Base-by-base conservation (phyloP, 345 rosid species). In the Cardiospermum halicacabum region DNA sequence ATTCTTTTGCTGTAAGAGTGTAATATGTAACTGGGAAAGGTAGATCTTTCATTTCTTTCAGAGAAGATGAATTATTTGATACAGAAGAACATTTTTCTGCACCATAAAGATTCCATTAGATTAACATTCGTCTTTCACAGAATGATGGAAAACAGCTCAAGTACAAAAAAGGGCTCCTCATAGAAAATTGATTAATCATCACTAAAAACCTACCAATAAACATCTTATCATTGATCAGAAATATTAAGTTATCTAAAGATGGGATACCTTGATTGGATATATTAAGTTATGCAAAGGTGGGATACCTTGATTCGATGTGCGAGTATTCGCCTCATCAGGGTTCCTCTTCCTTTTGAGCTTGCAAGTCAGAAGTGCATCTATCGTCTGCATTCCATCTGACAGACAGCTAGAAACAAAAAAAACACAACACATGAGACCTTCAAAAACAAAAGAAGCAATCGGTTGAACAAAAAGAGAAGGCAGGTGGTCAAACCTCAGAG, bases 301-400 rank as follows among this genome's bases (percentile, higher is more conserved):
- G 9, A n/a, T 70, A 92, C 98, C 96, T 87, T 77, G 70, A 68
- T 58, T 78, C 56, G 76, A 67, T 61, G 66, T 71, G 65, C 68
- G 77, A 54, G 51, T 62, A 16, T n/a, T n/a, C n/a, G n/a, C n/a
- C n/a, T 71, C 81, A 60, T 60, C 63, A 49, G 34, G 77, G 55
- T 60, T 67, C 77, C 87, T 84, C 80, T 88, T 91, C 75, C 82
- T 84, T 81, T 85, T 89, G 65, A 62, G 64, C 76, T 73, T 85
- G 87, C 96, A 84, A 5, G 96, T 89, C 77, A 94, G 82, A 53
- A 94, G 78, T 7, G 95, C 81, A 32, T 94, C 95, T 54, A 94
- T 69, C 0, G 96, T 91, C 74, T 76, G 90, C 85, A 81, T 80
- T 65, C 80, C 89, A 79, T 91, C 99, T 72, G 89, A 78, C 67